These are phyloP conservation scores for Lolium perenne DNA, from an alignment of 176 grass and related monocot genomes.

Conservation along the genomic window DNA sequence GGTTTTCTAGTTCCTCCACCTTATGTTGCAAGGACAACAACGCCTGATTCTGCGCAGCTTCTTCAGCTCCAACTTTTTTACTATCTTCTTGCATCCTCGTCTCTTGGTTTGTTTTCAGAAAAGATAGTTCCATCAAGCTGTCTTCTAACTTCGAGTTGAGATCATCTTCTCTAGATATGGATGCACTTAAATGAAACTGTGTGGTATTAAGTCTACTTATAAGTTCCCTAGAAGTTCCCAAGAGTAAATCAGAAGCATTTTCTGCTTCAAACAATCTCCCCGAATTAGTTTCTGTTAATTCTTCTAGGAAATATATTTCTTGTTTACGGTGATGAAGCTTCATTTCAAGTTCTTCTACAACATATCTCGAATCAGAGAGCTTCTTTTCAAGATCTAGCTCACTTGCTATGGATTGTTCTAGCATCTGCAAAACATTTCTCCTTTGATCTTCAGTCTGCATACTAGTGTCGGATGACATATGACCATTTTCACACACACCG, in stretches of 20 bases:
- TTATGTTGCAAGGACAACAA: slow-evolving; percentile 42
- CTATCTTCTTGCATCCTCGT: slow-evolving; percentile 47
- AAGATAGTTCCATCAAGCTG: slow-evolving; percentile 43
- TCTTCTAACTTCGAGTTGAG: slow-evolving; percentile 50
- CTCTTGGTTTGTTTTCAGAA: slow-evolving; percentile 34
- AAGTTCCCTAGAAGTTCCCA: slow-evolving; percentile 74
- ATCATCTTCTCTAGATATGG: slow-evolving; percentile 48
- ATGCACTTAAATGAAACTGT: slow-evolving; percentile 44
- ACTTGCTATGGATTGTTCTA: slow-evolving; percentile 87
- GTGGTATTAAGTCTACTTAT: slow-evolving; percentile 47
- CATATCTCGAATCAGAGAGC: slow-evolving; percentile 66
- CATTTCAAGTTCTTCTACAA: slow-evolving; percentile 69
- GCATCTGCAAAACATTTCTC: slow-evolving; percentile 80
- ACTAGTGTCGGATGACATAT: slow-evolving; percentile 46
- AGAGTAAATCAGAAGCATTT: slow-evolving; percentile 65
- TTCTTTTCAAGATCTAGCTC: slow-evolving; percentile 90
- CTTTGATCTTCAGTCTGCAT: slow-evolving; percentile 61
- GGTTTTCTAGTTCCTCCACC: slow-evolving; percentile 53
- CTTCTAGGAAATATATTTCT: slow-evolving; percentile 66
- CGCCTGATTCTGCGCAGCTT: slow-evolving; percentile 29
- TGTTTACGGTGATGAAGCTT: slow-evolving; percentile 55
- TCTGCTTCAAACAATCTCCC: slow-evolving; percentile 71
- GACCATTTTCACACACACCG: slow-evolving; percentile 52
- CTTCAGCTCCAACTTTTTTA: slow-evolving; percentile 4
- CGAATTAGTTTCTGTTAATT: slow-evolving; percentile 60